These are phyloP conservation scores for Aspergillus haitiensis DNA, from an alignment of 495 filamentous ascomycete genomes.

Conservation along the genomic window DNA sequence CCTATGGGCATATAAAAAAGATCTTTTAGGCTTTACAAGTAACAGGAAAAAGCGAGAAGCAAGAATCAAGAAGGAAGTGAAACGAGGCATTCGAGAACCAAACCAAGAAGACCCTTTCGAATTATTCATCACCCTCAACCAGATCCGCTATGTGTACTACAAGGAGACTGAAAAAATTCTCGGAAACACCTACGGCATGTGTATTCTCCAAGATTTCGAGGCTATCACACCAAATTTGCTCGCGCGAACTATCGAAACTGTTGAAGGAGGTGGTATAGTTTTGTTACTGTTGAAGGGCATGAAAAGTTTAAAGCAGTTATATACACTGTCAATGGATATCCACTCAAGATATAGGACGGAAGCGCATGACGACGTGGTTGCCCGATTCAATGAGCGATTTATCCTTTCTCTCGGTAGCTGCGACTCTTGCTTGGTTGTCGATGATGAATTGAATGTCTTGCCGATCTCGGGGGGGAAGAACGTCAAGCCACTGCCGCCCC, in stretches of 20 bases:
- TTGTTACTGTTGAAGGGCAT: constrained; percentile 91
- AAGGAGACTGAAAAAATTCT: constrained; percentile 99
- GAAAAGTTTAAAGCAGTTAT: constrained; percentile 95
- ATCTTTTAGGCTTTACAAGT: constrained; percentile 90
- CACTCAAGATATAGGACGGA: constrained; percentile 97
- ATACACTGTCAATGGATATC: constrained; percentile 96
- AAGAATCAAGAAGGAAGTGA: constrained; percentile 98
- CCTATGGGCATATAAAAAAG: constrained; percentile 99
- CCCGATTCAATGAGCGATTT: constrained; percentile 97
- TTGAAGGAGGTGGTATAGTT: constrained; percentile 93
- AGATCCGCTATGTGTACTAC: constrained; percentile 99
- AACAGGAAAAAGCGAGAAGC: constrained; percentile 97
- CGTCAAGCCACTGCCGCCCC: constrained; percentile 79
- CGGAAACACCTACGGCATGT: constrained; percentile 98
- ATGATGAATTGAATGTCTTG: constrained; percentile 96
- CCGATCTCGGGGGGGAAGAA: constrained; percentile 95
- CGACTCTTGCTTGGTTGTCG: constrained; percentile 90
- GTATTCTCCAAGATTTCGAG: constrained; percentile 97
- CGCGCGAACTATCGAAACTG: constrained; percentile 93
- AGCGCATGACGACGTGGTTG: constrained; percentile 91
- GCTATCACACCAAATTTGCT: constrained; percentile 95
- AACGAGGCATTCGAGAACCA: constrained; percentile 89
- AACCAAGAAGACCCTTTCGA: constrained; percentile 97
- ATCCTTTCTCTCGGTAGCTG: constrained; percentile 93
- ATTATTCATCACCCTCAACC: constrained; percentile 92